Conservation (phyloP, 495 filamentous ascomycete genomes). For the Trichoderma virens region DNA sequence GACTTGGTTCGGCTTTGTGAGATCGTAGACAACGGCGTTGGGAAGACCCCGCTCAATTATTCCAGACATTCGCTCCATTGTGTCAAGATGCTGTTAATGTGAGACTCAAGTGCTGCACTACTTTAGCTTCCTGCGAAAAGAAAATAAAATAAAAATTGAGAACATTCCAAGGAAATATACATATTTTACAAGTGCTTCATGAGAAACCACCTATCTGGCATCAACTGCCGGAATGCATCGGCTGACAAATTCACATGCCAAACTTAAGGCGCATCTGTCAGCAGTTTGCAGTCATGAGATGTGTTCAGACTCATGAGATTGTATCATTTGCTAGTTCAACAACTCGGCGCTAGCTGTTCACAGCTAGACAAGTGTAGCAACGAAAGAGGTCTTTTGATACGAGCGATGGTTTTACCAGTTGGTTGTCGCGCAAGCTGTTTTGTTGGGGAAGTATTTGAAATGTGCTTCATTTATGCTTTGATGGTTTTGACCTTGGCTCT, state of each 20-base stretch:
- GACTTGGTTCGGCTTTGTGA: slow-evolving; percentile 17
- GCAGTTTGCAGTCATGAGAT: not conserved
- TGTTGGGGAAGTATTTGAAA: not conserved
- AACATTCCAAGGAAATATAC: not conserved
- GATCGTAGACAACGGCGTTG: slow-evolving; percentile 26
- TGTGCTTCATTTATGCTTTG: not conserved
- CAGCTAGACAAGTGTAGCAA: not conserved
- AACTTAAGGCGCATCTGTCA: not conserved
- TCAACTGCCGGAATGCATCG: not conserved
- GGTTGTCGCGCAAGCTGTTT: not conserved
- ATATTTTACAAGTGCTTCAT: not conserved
- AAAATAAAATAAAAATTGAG: not conserved
- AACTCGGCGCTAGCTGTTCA: not conserved
- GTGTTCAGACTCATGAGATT: not conserved
- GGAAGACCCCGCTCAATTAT: slow-evolving; percentile 11
- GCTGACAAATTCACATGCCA: slow-evolving; percentile 3
- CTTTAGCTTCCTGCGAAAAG: not conserved
- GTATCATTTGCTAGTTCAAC: not conserved
- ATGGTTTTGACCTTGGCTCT: not conserved
- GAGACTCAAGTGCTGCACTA: not conserved
- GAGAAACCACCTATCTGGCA: not conserved
- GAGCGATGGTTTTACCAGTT: not conserved
- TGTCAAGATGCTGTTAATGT: not conserved
- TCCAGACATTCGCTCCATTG: not conserved
- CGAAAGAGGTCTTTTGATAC: not conserved